phyloP scores from a whole-genome alignment of 1,139 yeast genomes.

The Geotrichum histeridarum region DNA sequence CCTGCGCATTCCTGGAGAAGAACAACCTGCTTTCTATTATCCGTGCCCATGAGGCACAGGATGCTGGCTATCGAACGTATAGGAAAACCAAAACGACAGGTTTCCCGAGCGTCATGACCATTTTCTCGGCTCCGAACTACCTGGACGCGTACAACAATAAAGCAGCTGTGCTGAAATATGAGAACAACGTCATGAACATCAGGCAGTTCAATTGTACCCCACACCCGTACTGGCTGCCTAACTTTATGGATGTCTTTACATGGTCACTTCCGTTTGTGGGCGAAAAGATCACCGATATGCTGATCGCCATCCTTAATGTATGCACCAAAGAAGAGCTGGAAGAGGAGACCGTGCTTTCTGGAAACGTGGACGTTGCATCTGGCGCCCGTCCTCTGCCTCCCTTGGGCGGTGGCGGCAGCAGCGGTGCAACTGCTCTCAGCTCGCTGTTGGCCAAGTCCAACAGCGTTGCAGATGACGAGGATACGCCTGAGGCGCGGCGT shows the following conservation, averaged over 20 bases:
- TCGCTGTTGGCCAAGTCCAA: neutral
- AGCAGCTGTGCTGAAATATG: conserved; percentile 90
- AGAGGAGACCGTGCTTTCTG: conserved; percentile 49
- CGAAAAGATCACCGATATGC: conserved; percentile 89
- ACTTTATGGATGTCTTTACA: conserved; percentile 94
- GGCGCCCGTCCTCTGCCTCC: conserved; percentile 2
- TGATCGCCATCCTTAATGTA: conserved; percentile 81
- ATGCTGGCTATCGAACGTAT: conserved; percentile 94
- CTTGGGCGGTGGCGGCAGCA: neutral
- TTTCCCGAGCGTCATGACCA: conserved; percentile 87
- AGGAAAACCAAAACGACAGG: conserved; percentile 79
- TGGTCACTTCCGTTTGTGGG: conserved; percentile 98
- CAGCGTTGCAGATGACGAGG: conserved; percentile 1
- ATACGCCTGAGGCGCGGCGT: conserved; percentile 41
- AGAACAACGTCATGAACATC: conserved; percentile 87
- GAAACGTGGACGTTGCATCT: neutral
- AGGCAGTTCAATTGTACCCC: conserved; percentile 90
- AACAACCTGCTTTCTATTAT: conserved; percentile 79
- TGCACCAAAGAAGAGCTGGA: conserved; percentile 94
- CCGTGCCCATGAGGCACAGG: conserved; percentile 97
- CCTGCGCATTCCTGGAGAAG: conserved; percentile 71
- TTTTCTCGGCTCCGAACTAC: conserved; percentile 95
- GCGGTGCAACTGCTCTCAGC: neutral
- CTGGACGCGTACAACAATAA: conserved; percentile 89
- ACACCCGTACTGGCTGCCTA: conserved; percentile 96